phyloP scores from a whole-genome alignment of 2,329 filamentous ascomycete species.

The Phialophora expanda region DNA sequence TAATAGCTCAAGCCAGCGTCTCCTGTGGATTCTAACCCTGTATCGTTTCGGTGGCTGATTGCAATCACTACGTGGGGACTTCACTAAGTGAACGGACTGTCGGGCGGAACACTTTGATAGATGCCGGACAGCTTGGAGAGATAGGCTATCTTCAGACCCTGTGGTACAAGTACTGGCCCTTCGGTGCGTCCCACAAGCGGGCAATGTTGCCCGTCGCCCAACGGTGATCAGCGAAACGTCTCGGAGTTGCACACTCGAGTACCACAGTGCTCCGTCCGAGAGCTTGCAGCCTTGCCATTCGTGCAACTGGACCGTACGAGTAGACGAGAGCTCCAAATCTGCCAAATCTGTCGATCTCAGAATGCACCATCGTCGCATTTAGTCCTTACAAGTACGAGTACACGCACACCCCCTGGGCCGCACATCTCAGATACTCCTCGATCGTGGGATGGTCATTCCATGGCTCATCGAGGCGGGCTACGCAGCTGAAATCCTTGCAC shows the following conservation, averaged over 20 bases:
- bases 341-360: background rate
- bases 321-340: constrained; percentile 7
- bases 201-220: constrained; percentile 9
- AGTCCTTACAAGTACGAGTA: background rate
- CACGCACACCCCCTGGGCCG: background rate
- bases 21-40: background rate
- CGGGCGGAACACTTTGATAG: background rate
- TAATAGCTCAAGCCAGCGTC: background rate
- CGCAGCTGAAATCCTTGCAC: background rate
- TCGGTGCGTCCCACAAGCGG: background rate
- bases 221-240: background rate
- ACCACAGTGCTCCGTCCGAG: background rate
- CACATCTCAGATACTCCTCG: background rate
- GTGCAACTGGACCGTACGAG: constrained; percentile 7
- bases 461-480: background rate
- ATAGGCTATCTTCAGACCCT: background rate
- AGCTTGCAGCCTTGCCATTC: constrained; percentile 17
- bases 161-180: background rate
- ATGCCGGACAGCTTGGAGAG: background rate
- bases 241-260: constrained; percentile 5
- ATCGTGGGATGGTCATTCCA: background rate
- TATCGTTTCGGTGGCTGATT: background rate
- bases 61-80: too few relatives aligned
- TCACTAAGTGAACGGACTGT: background rate
- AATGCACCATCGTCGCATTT: background rate